These are phyloP conservation scores for Xylaria acuta DNA, from an alignment of 495 filamentous ascomycete species.

Conservation along the genomic window DNA sequence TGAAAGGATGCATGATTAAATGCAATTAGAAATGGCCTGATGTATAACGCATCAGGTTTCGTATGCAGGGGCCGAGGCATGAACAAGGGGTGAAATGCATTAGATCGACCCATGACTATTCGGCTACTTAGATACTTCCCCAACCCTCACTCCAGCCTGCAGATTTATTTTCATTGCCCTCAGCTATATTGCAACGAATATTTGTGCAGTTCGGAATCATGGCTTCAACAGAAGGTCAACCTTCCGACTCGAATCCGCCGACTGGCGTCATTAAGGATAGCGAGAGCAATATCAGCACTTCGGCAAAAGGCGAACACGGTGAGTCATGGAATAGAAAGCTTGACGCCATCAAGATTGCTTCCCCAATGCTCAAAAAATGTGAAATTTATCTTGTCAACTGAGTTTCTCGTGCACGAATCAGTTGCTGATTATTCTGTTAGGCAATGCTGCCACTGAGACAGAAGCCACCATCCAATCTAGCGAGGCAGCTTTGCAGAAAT, in stretches of 20 bases:
- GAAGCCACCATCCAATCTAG: too few species aligned
- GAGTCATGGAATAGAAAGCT: not conserved
- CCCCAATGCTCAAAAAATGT: not conserved
- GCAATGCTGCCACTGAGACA: not conserved
- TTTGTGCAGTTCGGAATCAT: not conserved
- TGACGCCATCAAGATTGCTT: not conserved
- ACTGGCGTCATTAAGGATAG: too few species aligned
- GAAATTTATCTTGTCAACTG: not conserved
- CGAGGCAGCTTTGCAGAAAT: not conserved
- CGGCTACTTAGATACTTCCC: slow-evolving; percentile 3
- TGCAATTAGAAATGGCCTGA: not conserved
- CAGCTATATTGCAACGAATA: not conserved
- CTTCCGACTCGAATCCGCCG: not conserved
- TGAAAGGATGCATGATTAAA: not conserved
- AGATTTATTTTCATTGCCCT: not conserved
- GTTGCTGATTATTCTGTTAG: not conserved
- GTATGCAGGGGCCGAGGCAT: too few species aligned
- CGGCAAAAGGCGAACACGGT: not conserved
- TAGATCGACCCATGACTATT: not conserved
- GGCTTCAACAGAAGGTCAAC: not conserved
- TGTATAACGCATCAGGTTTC: too few species aligned
- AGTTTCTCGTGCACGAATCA: not conserved
- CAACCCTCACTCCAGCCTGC: not conserved
- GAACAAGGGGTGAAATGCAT: not conserved
- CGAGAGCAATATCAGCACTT: not conserved